Evolutionary conservation across 2,329 filamentous ascomycete genomes (phyloP).

Genomic region (Teratosphaeria zuluensis): DNA sequence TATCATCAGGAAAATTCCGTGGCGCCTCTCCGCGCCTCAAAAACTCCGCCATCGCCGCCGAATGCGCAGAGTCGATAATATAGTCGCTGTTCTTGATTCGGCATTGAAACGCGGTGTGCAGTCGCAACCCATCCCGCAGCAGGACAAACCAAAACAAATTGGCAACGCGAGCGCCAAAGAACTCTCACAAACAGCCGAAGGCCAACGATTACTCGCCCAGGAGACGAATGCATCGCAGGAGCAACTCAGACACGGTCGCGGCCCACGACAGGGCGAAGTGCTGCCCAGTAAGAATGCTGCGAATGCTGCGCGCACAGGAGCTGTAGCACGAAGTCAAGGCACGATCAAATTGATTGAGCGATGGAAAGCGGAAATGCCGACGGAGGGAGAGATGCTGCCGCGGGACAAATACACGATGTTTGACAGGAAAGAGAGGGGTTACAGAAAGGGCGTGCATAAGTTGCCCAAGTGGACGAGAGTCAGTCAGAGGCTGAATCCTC

Average conservation of each 20-base stretch:
- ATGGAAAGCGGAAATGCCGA: constrained; percentile 95
- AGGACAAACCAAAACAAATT: not conserved
- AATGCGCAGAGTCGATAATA: constrained; percentile 72
- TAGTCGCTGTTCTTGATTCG: constrained; percentile 73
- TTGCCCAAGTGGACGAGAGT: constrained; percentile 78
- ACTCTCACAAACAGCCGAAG: constrained; percentile 22
- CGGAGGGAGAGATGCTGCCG: constrained; percentile 88
- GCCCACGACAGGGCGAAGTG: constrained; percentile 21
- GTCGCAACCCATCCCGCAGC: constrained; percentile 3
- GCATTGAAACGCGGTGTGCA: constrained; percentile 56
- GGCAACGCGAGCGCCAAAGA: constrained; percentile 5
- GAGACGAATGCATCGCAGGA: constrained; percentile 7
- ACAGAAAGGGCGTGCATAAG: constrained; percentile 91
- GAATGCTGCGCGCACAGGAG: constrained; percentile 4
- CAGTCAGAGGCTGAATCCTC: constrained; percentile 86
- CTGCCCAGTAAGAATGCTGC: constrained; percentile 5
- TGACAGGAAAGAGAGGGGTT: constrained; percentile 88
- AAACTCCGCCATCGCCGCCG: constrained; percentile 79
- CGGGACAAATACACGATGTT: constrained; percentile 98
- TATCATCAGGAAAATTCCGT: constrained; percentile 76
- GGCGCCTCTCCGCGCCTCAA: constrained; percentile 85
- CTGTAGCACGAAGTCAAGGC: constrained; percentile 34
- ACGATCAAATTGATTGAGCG: constrained; percentile 67
- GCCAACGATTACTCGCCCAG: constrained; percentile 18
- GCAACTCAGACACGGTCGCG: constrained; percentile 21